phyloP scores from a whole-genome alignment of 1,139 yeast species.

The Lodderomyces oxycetoniae region DNA sequence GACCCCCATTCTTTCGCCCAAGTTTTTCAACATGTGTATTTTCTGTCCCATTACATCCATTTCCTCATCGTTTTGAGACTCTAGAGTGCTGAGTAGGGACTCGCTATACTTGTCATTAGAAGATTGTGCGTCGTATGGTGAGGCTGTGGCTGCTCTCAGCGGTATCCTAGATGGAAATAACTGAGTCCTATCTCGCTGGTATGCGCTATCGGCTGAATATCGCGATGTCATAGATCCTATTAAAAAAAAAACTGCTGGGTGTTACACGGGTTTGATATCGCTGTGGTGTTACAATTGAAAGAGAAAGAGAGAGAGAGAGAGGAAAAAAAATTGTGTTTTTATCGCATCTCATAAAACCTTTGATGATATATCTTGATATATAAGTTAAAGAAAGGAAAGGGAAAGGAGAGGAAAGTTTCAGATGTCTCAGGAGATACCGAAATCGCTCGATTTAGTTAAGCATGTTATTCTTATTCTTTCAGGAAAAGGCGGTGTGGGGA shows the following conservation, averaged over 20 bases:
- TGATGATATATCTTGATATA: too few relatives aligned
- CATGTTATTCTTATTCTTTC: conserved; percentile 53
- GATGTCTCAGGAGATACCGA: conserved; percentile 33
- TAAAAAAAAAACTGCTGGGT: background rate
- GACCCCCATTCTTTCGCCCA: conserved; percentile 74
- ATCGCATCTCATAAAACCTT: too few relatives aligned
- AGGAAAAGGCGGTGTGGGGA: conserved; percentile 72
- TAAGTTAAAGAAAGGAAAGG: too few relatives aligned
- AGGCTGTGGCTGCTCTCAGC: conserved; percentile 27
- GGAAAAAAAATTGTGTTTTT: too few relatives aligned
- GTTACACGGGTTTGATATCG: background rate
- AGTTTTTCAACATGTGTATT: conserved; percentile 62
- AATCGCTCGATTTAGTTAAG: conserved; percentile 56
- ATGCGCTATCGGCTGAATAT: conserved; percentile 38
- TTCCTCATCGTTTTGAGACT: conserved; percentile 80
- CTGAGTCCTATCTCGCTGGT: conserved; percentile 47
- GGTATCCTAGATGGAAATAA: conserved; percentile 32
- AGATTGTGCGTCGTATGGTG: conserved; percentile 44
- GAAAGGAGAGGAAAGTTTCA: too few relatives aligned
- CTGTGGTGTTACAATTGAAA: background rate
- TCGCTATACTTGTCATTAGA: conserved; percentile 43
- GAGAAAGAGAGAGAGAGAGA: too few relatives aligned
- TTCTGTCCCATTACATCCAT: conserved; percentile 65
- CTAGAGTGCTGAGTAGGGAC: conserved; percentile 65
- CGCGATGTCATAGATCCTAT: conserved; percentile 29